Percentiles rank a stretch among this genome's conserved stretches.
Conservation (phyloP, 768 basidiomycete genomes). For the Naganishia kalamii region DNA sequence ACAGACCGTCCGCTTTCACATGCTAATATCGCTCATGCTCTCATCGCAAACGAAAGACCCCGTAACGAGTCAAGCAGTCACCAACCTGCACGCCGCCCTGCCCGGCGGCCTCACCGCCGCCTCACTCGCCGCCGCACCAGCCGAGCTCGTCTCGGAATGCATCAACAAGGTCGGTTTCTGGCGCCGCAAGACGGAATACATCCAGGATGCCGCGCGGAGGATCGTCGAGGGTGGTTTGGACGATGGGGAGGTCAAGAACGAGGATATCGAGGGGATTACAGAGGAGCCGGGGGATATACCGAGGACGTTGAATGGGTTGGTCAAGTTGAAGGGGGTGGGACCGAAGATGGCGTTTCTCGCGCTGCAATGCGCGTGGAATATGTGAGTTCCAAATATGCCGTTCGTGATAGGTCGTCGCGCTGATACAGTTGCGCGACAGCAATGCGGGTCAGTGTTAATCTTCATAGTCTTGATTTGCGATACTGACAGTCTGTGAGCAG, state of each 20-base stretch:
- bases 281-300: constrained; percentile 65
- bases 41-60: constrained; percentile 94
- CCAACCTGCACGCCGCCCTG: constrained; percentile 63
- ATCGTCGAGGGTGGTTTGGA: constrained; percentile 55
- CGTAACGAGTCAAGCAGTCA: constrained; percentile 72
- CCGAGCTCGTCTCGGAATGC: constrained; percentile 60
- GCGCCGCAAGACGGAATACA: constrained; percentile 75
- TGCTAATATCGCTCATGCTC: constrained; percentile 87
- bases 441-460: constrained; percentile 2
- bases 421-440: neutral
- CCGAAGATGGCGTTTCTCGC: constrained; percentile 93
- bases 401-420: neutral
- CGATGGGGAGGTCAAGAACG: constrained; percentile 48
- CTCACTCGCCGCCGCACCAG: constrained; percentile 61
- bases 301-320: constrained; percentile 77
- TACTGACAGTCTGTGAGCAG: constrained; percentile 44
- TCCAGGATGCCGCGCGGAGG: constrained; percentile 60
- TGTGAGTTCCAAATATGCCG: constrained; percentile 51
- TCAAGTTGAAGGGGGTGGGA: constrained; percentile 81
- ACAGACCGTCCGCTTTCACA: constrained; percentile 74
- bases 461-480: constrained; percentile 49
- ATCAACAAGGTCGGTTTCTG: constrained; percentile 91
- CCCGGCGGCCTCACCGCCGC: constrained; percentile 60
- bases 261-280: constrained; percentile 13
- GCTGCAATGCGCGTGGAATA: constrained; percentile 73